Base-by-base conservation (phyloP, 495 filamentous ascomycete species). In the Mytilinidion resinicola region DNA sequence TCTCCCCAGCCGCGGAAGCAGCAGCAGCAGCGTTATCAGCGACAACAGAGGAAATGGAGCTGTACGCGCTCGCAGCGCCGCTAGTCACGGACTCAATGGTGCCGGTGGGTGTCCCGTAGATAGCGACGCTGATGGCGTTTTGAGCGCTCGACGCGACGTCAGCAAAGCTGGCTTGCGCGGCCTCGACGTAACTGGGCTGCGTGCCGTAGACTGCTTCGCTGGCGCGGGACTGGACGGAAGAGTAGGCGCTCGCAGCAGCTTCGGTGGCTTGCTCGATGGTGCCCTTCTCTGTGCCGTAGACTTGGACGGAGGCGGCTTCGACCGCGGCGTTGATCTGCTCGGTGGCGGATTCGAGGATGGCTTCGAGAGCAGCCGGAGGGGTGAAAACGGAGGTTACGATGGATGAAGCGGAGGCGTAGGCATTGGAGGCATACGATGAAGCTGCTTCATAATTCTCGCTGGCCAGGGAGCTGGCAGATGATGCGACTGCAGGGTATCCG, bases 271-370 rank as follows among this genome's bases (percentile, higher is more conserved):
- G 64, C 59, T 83, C 83, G 19, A 73, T 73, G 10, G 73, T 71
- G 12, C 82, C 81, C 64, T 81, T 83, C 9, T 67, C 60, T 0
- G 78, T 76, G 36, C 84, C 85, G 67, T 86, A 86, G 44, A 84
- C 68, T 48, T 83, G 81, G 12, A 74, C 66, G 55, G 77, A 82
- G 3, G 80, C 84, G 25, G 79, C 82, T n/a, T 81, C 77, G 20
- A 87, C 78, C 19, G 78, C 83, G 15, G 76, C 72, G 52, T 82
- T 76, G 39, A 86, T 70, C 58, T 82, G 79, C 6, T 78, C 73
- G 59, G 74, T 81, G 15, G 78, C 82, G 12, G 76, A 67, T 9
- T 76, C 74, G 46, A 88, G 69, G 42, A 87, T 80, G 39, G 76
- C 73, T 58, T 87, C 85, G 25, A 88, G 56, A 12, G 73, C 72